phyloP scores from a whole-genome alignment of 176 grass and related monocot genomes.

The barley (Hordeum vulgare) region DNA sequence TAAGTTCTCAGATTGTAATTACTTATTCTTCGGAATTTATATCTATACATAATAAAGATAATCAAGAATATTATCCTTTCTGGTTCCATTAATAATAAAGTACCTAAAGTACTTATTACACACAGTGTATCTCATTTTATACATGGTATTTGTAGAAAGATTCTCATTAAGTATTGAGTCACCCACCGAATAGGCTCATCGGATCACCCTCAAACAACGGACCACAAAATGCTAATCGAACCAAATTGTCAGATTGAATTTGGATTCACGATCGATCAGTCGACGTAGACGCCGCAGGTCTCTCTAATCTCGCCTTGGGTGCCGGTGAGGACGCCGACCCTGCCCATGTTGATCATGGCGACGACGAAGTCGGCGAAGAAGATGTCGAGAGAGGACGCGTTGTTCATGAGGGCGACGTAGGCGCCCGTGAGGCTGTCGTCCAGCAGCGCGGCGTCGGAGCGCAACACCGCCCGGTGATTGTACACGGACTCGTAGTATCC shows the following conservation, averaged over 20 bases:
- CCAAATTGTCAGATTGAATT: neutral
- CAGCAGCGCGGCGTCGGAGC: conserved; percentile 44
- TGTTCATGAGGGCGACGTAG: conserved; percentile 44
- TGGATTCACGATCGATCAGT: neutral
- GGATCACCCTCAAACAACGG: too few relatives aligned
- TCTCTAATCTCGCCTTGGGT: conserved; percentile 46
- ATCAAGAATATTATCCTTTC: too few relatives aligned
- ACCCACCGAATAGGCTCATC: too few relatives aligned
- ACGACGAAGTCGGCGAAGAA: conserved; percentile 62
- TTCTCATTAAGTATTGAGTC: too few relatives aligned
- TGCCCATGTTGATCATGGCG: conserved; percentile 67
- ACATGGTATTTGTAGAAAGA: too few relatives aligned
- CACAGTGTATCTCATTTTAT: too few relatives aligned
- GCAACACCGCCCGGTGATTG: conserved; percentile 12
- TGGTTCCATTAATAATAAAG: too few relatives aligned
- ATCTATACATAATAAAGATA: too few relatives aligned
- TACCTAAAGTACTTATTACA: too few relatives aligned
- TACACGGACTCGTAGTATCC: conserved; percentile 42
- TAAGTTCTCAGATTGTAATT: too few relatives aligned
- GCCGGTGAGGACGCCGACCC: conserved; percentile 37
- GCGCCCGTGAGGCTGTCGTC: conserved; percentile 36
- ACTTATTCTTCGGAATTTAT: too few relatives aligned
- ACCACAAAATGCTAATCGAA: too few relatives aligned
- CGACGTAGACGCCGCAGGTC: conserved; percentile 41
- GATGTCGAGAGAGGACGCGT: conserved; percentile 5